Evolutionary conservation across 2,329 filamentous ascomycete species (phyloP), one percentile per base, ranked within the genome.

Genomic region (Fusarium equiseti): DNA sequence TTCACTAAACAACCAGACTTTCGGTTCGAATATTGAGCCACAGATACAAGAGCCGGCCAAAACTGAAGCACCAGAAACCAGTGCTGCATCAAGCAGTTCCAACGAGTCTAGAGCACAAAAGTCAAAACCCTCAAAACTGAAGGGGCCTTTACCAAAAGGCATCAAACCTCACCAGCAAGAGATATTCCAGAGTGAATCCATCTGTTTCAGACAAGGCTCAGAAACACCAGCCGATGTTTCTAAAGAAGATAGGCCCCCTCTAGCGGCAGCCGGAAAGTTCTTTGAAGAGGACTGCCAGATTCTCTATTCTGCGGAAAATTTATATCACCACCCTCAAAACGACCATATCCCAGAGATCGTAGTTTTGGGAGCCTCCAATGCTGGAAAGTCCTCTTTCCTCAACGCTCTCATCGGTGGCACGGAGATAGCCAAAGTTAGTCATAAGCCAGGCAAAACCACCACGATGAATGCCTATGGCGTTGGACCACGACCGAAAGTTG

Each of bases 371-470:
- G 94, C 95, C 75, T 94, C 93, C 71, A 97, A 97, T 77, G 93
- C 94, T 44, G 94, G 94, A 76, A 97, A 97, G 79, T 96, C 93
- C 3, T 93, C 93, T 18, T 92, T 97, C 72, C 90, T 97, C 81
- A 97, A 97, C 77, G 91, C 92, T 20, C 86, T 97, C 35, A 88
- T 91, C 4, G 90, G 90, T 35, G 70, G 74, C 5, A 66, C 74
- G 26, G 75, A 77, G 26, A 77, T 85, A 8, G 87, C 87, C 15
- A 81, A 83, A 50, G 85, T 86, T 26, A 87, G 85, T 74, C 78
- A 81, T 18, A 80, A 78, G 22, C 85, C 87, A 1, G 88, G 88
- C 12, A 84, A 82, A 72, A 89, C 88, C 2, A 83, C 79, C 35
- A 82, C 84, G 31, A 84, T 89, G 78, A 89, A 89, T 73, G 85